Base-by-base conservation (phyloP, 306 rosid species). In the Lagenaria siceraria region DNA sequence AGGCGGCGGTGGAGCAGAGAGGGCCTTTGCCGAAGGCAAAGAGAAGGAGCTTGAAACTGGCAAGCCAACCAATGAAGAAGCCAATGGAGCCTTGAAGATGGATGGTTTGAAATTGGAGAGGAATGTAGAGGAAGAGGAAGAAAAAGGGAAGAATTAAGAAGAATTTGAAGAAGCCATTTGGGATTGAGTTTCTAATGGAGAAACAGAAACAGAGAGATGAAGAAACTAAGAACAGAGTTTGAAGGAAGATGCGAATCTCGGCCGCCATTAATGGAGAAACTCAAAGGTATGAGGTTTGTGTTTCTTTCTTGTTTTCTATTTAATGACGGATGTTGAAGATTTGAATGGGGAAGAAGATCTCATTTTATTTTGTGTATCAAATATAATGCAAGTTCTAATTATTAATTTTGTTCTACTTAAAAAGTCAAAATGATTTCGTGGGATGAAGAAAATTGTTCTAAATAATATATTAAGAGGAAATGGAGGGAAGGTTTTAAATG, bases 31-130 rank as follows among this genome's bases (percentile, higher is more conserved):
- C 86, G 6, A 76, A 84, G 19, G 85, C 78, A 3, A 87, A 85
- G 78, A 87, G 86, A 70, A 87, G 80, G 38, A 87, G 88, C 54
- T 87, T 85, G 84, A 85, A 87, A 24, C 56, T 82, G n/a, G 72
- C 85, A 4, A 85, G 85, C 88, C 90, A 87, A 7, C 82, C 77
- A 5, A 87, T 38, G 64, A 87, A 77, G 79, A 87, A 85, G 21
- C 85, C 70, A 13, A 81, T 2, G 2, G 61, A 10, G 13, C 88
- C 88, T 0, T 78, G 84, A 0, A 85, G 79, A 68, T 76, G 75
- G 31, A 85, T 11, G 81, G 89, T 75, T 35, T 79, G 60, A 42
- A 87, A 75, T 21, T n/a, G 66, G 38, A 87, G 85, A 80, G 94
- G 94, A 73, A 89, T 80, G 82, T 69, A 76, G 81, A 84, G 64